Conservation (phyloP, 108 stramenopile species). For the Phaeodactylum tricornutum region DNA sequence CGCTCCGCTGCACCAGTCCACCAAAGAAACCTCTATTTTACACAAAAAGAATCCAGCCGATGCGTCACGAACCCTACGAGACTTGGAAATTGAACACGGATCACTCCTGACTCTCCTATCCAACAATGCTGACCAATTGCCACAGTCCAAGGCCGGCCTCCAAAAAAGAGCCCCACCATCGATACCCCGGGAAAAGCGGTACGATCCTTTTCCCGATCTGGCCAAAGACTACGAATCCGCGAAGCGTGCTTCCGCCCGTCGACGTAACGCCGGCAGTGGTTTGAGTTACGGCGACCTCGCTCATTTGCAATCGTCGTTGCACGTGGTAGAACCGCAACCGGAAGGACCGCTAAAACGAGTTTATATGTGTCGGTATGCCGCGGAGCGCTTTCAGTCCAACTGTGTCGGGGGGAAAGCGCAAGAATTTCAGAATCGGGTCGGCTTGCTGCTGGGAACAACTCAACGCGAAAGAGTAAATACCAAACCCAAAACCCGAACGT, state of each 20-base stretch:
- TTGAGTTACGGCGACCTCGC: constrained; percentile 62
- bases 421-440: too few species aligned
- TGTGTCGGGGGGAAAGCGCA: too few species aligned
- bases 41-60: too few species aligned
- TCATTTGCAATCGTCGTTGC: constrained; percentile 44
- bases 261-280: constrained; percentile 18
- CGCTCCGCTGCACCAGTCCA: too few species aligned
- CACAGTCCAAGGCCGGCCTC: constrained; percentile 5
- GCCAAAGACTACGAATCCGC: constrained; percentile 62
- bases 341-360: constrained; percentile 53
- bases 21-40: too few species aligned
- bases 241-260: constrained; percentile 29
- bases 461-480: constrained; percentile 52
- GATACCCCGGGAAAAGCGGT: constrained; percentile 12
- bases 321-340: constrained; percentile 63
- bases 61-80: constrained; percentile 12
- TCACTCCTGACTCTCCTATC: constrained; percentile 37
- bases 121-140: background rate
- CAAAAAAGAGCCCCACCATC: constrained; percentile 1
- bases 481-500: constrained; percentile 46
- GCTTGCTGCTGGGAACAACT: constrained; percentile 66
- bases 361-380: constrained; percentile 63
- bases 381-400: constrained; percentile 64
- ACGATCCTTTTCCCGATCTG: constrained; percentile 75
- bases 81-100: constrained; percentile 52